Base-by-base conservation (phyloP, 163 green algal species). In the Volvox carteri region DNA sequence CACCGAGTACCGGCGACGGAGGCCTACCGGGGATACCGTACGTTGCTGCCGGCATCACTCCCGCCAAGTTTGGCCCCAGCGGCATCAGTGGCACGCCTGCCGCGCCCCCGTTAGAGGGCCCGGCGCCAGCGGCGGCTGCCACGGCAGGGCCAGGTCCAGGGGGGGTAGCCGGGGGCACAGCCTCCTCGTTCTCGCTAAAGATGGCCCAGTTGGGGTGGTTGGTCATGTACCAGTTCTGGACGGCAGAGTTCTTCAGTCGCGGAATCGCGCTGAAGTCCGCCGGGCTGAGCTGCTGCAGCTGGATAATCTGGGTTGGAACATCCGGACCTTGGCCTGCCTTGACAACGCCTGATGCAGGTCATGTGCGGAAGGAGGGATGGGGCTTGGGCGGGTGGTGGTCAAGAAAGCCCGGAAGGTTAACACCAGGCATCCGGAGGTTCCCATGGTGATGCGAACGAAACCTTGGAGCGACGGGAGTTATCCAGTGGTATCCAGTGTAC, bases 181-280 rank as follows among this genome's bases (percentile, higher is more conserved):
- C 54, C 6, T 67, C 33, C 46, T 85, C 48, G 77, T 30, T 28
- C 21, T 70, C 58, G 50, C 41, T 65, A 80, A 92, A 93, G n/a
- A 94, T 86, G 30, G 48, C 56, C 91, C 91, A 94, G 78, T 89
- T 89, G 28, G 85, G 86, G 81, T 94, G 91, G 48, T 91, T 91
- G 19, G 91, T 67, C 42, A 91, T 91, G 89, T 92, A 95, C 93
- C 93, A 95, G 56, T 84, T 91, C 87, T 94, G 86, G 68, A 93
- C 9, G 25, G 93, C 93, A 56, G 90, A 83, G 72, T 90, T 83
- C 90, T 95, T 95, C 9, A 95, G 89, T 41, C 90, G 90, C 25
- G 92, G 93, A 25, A 95, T 68, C 56, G 88, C 46, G 81, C 91
- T 89, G 85, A 92, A 92, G 37, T 91, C 74, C 12, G 78, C 25